A percentile compares a stretch with the other conserved stretches of the same genome.
Evolutionary conservation across 2,329 filamentous ascomycete genomes (phyloP).

Genomic region (Stagonosporopsis cucurbitacearum): DNA sequence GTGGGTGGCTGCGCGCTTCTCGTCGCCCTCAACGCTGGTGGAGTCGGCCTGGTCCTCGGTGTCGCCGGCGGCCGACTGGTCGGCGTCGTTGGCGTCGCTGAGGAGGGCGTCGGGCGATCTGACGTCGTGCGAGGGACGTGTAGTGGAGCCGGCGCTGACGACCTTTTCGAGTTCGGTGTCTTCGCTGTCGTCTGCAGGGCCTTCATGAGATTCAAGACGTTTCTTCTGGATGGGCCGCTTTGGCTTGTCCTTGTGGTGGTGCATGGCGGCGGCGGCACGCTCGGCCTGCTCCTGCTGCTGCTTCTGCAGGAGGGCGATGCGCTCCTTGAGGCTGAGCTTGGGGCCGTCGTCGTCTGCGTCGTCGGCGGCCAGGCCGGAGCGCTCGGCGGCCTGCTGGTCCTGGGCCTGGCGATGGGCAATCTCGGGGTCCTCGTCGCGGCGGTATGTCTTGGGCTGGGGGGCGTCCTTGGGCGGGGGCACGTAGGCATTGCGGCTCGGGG

Average conservation of each 20-base stretch:
- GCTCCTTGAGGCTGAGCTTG: conserved; percentile 92
- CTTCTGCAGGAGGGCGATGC: conserved; percentile 91
- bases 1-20: conserved; percentile 58
- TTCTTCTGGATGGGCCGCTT: conserved; percentile 75
- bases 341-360: conserved; percentile 74
- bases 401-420: conserved; percentile 69
- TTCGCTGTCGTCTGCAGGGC: conserved; percentile 42
- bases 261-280: conserved; percentile 78
- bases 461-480: conserved; percentile 79
- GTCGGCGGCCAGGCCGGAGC: conserved; percentile 66
- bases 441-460: conserved; percentile 77
- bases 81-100: conserved; percentile 70
- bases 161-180: conserved; percentile 48
- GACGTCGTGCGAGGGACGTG: conserved; percentile 48
- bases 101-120: conserved; percentile 55
- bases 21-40: conserved; percentile 77
- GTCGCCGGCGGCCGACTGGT: conserved; percentile 68
- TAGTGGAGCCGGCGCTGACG: conserved; percentile 40
- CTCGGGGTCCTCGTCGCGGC: conserved; percentile 83
- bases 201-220: conserved; percentile 57
- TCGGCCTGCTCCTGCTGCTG: conserved; percentile 90
- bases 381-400: conserved; percentile 70
- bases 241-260: conserved; percentile 79
- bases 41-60: conserved; percentile 67
- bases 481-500: conserved; percentile 90